Conservation (phyloP, 2,329 filamentous ascomycete species). For the Aspergillus piperis region DNA sequence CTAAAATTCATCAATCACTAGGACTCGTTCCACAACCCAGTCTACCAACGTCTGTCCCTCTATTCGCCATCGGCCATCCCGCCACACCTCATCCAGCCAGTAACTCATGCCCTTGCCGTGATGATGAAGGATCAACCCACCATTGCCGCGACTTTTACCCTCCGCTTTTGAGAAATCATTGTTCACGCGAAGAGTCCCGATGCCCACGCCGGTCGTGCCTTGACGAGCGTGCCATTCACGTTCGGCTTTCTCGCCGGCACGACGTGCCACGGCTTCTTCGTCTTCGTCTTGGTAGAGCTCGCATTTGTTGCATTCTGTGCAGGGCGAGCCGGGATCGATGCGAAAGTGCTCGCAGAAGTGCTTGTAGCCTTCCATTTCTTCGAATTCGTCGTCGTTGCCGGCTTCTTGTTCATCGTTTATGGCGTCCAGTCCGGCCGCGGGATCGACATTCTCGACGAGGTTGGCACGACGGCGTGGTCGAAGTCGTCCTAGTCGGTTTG, state of each 20-base stretch:
- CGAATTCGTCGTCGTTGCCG: conserved; percentile 8
- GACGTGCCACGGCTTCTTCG: conserved; percentile 68
- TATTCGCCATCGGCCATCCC: conserved; percentile 43
- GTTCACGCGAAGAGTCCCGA: conserved; percentile 29
- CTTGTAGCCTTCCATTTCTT: conserved; percentile 69
- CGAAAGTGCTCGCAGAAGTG: conserved; percentile 98
- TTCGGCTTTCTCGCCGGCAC: conserved; percentile 72
- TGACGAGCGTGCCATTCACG: conserved; percentile 69
- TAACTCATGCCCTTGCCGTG: conserved; percentile 32
- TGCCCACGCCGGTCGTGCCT: conserved; percentile 37
- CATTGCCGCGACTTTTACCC: not conserved
- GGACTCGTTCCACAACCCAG: conserved; percentile 42
- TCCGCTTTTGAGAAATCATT: conserved; percentile 25
- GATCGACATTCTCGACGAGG: conserved; percentile 34
- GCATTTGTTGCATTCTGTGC: conserved; percentile 76
- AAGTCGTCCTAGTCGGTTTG: conserved; percentile 10
- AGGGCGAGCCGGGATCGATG: conserved; percentile 72
- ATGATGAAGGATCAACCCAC: conserved; percentile 13
- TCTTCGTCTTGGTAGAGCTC: conserved; percentile 72
- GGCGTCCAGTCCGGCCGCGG: conserved; percentile 47
- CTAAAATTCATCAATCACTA: conserved; percentile 26
- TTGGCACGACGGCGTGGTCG: conserved; percentile 12
- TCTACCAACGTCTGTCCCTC: conserved; percentile 45
- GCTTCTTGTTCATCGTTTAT: not conserved
- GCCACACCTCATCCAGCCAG: conserved; percentile 42